A percentile compares a stretch with the other conserved stretches of the same genome.
These are phyloP conservation scores for Centrapalus pauciflorus DNA, from an alignment of 129 eudicot genomes.

Conservation along the genomic window DNA sequence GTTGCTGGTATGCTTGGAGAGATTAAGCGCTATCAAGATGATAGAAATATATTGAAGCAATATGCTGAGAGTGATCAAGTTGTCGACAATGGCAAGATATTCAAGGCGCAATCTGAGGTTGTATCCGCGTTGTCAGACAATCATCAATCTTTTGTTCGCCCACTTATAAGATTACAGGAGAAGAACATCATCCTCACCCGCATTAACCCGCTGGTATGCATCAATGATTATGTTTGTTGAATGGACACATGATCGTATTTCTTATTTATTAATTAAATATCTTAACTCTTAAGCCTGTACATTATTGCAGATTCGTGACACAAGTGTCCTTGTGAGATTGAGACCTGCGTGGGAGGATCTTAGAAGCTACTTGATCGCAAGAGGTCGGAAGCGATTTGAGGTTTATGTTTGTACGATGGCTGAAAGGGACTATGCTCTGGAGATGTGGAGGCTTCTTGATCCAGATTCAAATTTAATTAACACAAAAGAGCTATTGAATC, in stretches of 20 bases:
- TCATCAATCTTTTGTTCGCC: constrained; percentile 77
- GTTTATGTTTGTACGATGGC: constrained; percentile 99
- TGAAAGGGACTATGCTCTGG: constrained; percentile 98
- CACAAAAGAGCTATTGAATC: constrained; percentile 62
- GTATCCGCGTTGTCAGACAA: constrained; percentile 70
- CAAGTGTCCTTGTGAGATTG: constrained; percentile 98
- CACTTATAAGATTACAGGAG: constrained; percentile 81
- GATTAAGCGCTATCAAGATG: constrained; percentile 86
- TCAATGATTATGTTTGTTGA: not conserved
- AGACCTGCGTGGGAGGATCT: constrained; percentile 99
- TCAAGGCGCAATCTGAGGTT: constrained; percentile 71
- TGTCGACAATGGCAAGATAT: constrained; percentile 70
- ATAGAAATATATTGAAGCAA: constrained; percentile 72
- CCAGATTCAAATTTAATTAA: constrained; percentile 85
- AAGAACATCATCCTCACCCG: constrained; percentile 91
- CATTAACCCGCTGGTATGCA: constrained; percentile 75
- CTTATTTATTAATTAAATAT: not conserved
- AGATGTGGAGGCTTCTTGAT: constrained; percentile 99
- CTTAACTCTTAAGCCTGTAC: not conserved
- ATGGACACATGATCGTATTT: not conserved
- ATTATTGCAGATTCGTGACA: constrained; percentile 78
- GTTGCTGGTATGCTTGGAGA: constrained; percentile 74
- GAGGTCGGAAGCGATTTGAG: constrained; percentile 98
- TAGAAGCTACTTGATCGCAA: constrained; percentile 90
- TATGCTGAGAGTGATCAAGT: constrained; percentile 94